phyloP scores from a whole-genome alignment of 345 rosid species.

The Populus euphratica region DNA sequence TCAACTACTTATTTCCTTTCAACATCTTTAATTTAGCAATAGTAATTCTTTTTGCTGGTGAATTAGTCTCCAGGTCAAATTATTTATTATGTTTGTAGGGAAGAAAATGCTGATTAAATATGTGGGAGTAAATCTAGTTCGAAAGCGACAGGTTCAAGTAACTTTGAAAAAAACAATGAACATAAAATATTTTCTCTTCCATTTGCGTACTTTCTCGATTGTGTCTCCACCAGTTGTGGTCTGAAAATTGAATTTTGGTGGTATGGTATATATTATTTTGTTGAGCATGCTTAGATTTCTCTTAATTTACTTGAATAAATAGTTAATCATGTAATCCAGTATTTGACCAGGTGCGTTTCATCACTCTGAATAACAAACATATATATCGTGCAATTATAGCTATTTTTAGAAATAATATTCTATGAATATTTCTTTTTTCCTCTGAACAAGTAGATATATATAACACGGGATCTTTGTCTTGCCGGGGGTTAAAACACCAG shows the following conservation, averaged over 20 bases:
- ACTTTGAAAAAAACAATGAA: not conserved
- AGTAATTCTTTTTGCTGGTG: too few species aligned
- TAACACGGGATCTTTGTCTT: too few species aligned
- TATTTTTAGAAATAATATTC: too few species aligned
- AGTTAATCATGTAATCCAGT: not conserved
- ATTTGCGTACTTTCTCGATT: not conserved
- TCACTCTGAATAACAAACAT: too few species aligned
- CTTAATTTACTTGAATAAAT: not conserved
- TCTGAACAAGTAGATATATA: too few species aligned
- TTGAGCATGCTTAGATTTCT: not conserved
- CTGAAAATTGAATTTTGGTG: not conserved
- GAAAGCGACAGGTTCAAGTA: not conserved
- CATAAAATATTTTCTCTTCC: not conserved
- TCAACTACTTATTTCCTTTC: too few species aligned
- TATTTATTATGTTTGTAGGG: not conserved
- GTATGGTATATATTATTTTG: not conserved
- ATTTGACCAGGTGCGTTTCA: not conserved
- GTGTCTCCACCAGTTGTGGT: not conserved
- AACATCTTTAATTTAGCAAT: too few species aligned
- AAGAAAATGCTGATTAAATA: not conserved
- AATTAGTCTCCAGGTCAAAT: too few species aligned
- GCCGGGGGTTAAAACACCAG: too few species aligned
- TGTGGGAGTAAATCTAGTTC: not conserved
- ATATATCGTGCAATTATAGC: too few species aligned
- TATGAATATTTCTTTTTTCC: too few species aligned